Base-by-base conservation (phyloP, 495 filamentous ascomycete species). In the Margaritispora aquatica region DNA sequence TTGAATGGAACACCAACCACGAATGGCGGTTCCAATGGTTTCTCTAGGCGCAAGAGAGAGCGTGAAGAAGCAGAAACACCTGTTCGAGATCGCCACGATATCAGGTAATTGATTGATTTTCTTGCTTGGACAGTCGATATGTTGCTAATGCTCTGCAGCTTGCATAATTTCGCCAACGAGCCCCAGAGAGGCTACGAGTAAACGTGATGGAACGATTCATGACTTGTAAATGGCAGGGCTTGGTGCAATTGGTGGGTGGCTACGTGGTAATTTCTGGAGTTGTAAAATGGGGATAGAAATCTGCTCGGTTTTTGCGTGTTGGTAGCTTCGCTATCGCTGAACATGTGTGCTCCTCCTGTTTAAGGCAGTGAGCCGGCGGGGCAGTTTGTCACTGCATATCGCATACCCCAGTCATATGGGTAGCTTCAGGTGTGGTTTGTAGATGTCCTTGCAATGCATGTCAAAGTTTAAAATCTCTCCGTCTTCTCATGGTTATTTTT, bases 71-170 rank as follows among this genome's bases (percentile, higher is more conserved):
- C 61, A 5, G 49, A 19, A 41, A 62, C 56, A 13, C 60, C 66
- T 26, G 64, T 69, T 31, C 44, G 64, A 44, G 66, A 69, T 57
- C 63, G 66, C 58, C 55, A 66, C n/a, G 66, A 69, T 59, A 69
- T 69, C 50, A 68, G 66, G 66, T 68, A 62, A 26, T 57, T 52
- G 15, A 46, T 23, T 47, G 22, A 13, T 20, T 26, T 52, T 4
- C 13, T 54, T 1, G 34, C 57, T 34, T 34, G 24, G 19, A 21
- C 2, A 53, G n/a, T n/a, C n/a, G n/a, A 34, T 20, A 31, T 19
- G 4, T 2, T 53, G 21, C 27, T 24, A 50, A 50, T 22, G 5
- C 24, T 1, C 20, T 0, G 24, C 41, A 68, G 66, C 31, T 36
- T 68, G 34, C 66, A 68, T 26, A 68, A 68, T 52, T 62, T 66